Percentiles rank a stretch among this genome's conserved stretches.
Evolutionary conservation across 2,329 filamentous ascomycete genomes (phyloP).

Genomic region (Nemania abortiva): DNA sequence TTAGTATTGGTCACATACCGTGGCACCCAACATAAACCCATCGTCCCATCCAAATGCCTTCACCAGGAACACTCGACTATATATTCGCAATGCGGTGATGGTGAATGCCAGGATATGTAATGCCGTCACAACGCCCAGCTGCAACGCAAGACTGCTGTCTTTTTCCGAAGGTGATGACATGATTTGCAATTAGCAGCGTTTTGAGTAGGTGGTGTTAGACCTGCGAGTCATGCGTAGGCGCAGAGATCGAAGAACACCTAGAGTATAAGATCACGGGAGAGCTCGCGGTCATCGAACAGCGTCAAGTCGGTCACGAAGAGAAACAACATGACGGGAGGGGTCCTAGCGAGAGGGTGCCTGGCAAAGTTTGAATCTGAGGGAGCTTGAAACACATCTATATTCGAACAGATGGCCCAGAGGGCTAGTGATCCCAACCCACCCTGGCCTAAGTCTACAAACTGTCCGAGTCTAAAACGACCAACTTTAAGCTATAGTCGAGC

Average conservation of each 20-base stretch:
- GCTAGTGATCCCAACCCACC: neutral
- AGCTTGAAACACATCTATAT: conserved; percentile 17
- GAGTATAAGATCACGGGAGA: neutral
- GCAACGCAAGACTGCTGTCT: conserved; percentile 30
- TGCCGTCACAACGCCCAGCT: conserved; percentile 23
- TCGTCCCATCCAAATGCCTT: conserved; percentile 48
- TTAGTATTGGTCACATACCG: conserved; percentile 40
- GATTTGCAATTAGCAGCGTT: conserved; percentile 9
- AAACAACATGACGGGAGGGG: conserved; percentile 3
- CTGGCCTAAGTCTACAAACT: conserved; percentile 13
- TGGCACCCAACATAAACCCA: conserved; percentile 46
- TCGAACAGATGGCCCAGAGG: neutral
- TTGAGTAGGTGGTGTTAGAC: neutral
- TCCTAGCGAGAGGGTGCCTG: neutral
- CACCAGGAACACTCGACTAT: conserved; percentile 29
- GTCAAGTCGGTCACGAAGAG: neutral
- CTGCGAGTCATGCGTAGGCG: conserved; percentile 5
- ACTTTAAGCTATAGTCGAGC: conserved; percentile 6
- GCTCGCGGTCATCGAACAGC: neutral
- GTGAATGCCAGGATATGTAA: conserved; percentile 24
- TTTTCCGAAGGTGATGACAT: conserved; percentile 13
- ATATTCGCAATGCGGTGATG: conserved; percentile 28
- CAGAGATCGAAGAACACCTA: neutral
- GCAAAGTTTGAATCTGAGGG: neutral
- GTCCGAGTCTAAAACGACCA: conserved; percentile 20